Conservation (phyloP, 2,329 filamentous ascomycete species). For the Monosporascus ibericus region DNA sequence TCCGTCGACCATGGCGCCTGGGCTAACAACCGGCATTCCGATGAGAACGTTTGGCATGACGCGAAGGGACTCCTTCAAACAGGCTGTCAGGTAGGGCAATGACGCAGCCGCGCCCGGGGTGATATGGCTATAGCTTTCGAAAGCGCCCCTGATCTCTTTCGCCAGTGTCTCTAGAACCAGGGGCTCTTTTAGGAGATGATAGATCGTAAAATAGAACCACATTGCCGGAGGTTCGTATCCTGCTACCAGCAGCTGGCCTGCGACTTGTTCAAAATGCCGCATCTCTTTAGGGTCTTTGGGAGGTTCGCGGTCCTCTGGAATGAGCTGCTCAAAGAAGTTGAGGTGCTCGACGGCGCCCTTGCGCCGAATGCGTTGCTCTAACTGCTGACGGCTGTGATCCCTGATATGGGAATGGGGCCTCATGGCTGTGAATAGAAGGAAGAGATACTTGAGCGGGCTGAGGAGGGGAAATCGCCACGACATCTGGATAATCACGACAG, state of each 20-base stretch:
- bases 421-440: conserved; percentile 2
- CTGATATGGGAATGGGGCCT: conserved; percentile 5
- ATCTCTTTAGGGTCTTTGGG: conserved; percentile 5
- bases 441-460: conserved; percentile 6
- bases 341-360: conserved; percentile 6
- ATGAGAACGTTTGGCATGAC: conserved; percentile 23
- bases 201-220: conserved; percentile 6
- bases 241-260: conserved; percentile 6
- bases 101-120: conserved; percentile 14
- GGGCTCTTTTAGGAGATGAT: conserved; percentile 18
- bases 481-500: conserved; percentile 5
- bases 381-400: conserved; percentile 5
- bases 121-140: conserved; percentile 23
- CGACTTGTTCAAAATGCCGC: conserved; percentile 8
- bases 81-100: conserved; percentile 26
- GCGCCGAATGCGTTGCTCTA: conserved; percentile 6
- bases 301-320: conserved; percentile 5
- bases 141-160: conserved; percentile 24
- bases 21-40: conserved; percentile 8
- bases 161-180: conserved; percentile 14
- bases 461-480: conserved; percentile 10
- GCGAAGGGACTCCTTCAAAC: conserved; percentile 27
- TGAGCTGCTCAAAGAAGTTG: conserved; percentile 12
- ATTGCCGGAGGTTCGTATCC: conserved; percentile 8
- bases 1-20: conserved; percentile 10